phyloP scores from a whole-genome alignment of 1,284 basidiomycete species.

The Entoloma clypeatum region DNA sequence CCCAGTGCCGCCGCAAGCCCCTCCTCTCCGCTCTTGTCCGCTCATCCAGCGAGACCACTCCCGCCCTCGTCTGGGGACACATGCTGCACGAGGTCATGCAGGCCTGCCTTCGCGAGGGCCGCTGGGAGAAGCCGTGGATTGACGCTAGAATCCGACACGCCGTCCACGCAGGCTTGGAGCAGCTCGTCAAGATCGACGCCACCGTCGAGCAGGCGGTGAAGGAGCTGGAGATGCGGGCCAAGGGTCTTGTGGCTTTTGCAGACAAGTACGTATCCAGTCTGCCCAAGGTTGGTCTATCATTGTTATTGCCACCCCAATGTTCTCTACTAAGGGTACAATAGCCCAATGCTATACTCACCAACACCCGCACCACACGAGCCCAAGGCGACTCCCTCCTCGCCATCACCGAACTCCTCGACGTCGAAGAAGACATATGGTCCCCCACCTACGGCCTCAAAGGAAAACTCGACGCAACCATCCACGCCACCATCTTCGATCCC shows the following conservation, averaged over 20 bases:
- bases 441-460: slow-evolving; percentile 95
- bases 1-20: slow-evolving; percentile 80
- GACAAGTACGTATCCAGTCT: slow-evolving; percentile 55
- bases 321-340: slow-evolving; percentile 25
- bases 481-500: slow-evolving; percentile 56
- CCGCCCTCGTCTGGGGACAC: slow-evolving; percentile 82
- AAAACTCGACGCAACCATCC: slow-evolving; percentile 90
- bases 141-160: slow-evolving; percentile 54
- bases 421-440: slow-evolving; percentile 98
- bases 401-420: slow-evolving; percentile 72
- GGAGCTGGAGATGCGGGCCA: slow-evolving; percentile 61
- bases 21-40: slow-evolving; percentile 63
- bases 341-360: slow-evolving; percentile 60
- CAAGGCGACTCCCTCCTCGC: slow-evolving; percentile 57
- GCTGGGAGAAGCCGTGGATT: slow-evolving; percentile 61
- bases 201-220: slow-evolving; percentile 57
- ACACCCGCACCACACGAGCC: slow-evolving; percentile 53
- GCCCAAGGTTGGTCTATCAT: slow-evolving; percentile 49
- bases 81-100: slow-evolving; percentile 90
- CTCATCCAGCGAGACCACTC: slow-evolving; percentile 53
- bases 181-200: slow-evolving; percentile 61
- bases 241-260: slow-evolving; percentile 61
- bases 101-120: slow-evolving; percentile 54
- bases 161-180: slow-evolving; percentile 48
- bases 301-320: slow-evolving; percentile 5